Base-by-base conservation (phyloP, 2,329 filamentous ascomycete species). In the Iodosphaeria phyllophila region DNA sequence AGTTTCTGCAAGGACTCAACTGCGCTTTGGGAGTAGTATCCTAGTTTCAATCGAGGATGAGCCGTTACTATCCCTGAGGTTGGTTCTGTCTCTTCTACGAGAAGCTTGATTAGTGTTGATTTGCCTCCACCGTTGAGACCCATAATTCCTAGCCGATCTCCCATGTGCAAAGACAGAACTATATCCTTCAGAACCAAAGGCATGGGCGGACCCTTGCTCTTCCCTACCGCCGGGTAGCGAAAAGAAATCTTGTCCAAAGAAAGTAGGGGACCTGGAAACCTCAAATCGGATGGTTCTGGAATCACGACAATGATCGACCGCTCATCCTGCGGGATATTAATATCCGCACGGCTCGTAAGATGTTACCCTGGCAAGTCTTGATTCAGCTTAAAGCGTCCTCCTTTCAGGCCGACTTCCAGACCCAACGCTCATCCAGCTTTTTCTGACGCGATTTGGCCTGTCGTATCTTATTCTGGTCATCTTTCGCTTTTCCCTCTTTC, bases 101-200 rank as follows among this genome's bases (percentile, higher is more conserved):
- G 60, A 4, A 86, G 51, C 23, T 66, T 71, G 29, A 86, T 58
- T 7, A 91, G 54, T 0, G 80, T 89, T 2, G 77, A 80, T 46
- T 91, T 91, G 3, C 82, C 82, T 1, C 69, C 65, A 1, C 80
- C 82, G 42, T 91, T 91, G 21, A 89, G 56, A 0, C 80, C 82
- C 13, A 80, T 57, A 20, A 91, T 59, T 0, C 77, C 80, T 13
- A 86, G 55, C 1, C 79, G 63, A 33, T 82, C 75, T 7, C 78
- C 75, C 43, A 70, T 66, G 30, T 77, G 64, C 8, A 91, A 62
- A 0, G 72, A 73, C 8, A 91, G 48, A 24, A 60, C 66, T 16
- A 84, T 49, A 6, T 71, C 66, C 13, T 67, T 59, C 10, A 89
- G 44, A 7, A 74, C 54, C 1, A 50, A 39, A 5, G 54, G 48